Conservation (phyloP, 2,329 filamentous ascomycete genomes). For the Aureobasidium leucospermi region DNA sequence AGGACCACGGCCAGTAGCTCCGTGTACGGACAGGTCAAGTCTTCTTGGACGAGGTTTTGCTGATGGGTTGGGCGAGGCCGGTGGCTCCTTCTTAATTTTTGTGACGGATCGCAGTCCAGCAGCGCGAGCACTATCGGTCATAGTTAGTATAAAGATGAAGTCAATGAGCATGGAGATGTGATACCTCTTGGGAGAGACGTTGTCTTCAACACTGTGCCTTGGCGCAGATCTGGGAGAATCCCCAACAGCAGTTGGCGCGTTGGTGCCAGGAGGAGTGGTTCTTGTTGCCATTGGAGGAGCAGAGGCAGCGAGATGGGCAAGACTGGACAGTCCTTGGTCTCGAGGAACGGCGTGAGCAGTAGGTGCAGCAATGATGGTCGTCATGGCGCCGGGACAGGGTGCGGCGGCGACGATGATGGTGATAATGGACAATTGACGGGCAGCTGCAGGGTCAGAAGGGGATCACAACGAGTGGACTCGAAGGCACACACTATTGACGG, state of each 20-base stretch:
- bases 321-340: slow-evolving; percentile 20
- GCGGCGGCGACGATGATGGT: not conserved
- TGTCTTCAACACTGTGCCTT: slow-evolving; percentile 34
- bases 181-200: slow-evolving; percentile 47
- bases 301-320: slow-evolving; percentile 21
- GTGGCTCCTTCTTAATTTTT: slow-evolving; percentile 91
- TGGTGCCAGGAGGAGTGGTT: slow-evolving; percentile 29
- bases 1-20: slow-evolving; percentile 34
- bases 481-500: slow-evolving; percentile 15
- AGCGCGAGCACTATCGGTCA: slow-evolving; percentile 15
- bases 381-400: slow-evolving; percentile 29
- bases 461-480: slow-evolving; percentile 12
- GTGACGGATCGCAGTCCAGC: slow-evolving; percentile 53
- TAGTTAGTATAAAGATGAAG: slow-evolving; percentile 21
- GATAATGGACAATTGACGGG: slow-evolving; percentile 3
- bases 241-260: slow-evolving; percentile 29
- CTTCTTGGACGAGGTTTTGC: slow-evolving; percentile 68
- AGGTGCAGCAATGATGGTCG: slow-evolving; percentile 40
- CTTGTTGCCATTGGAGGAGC: slow-evolving; percentile 27
- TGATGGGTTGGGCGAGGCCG: slow-evolving; percentile 71
- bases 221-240: slow-evolving; percentile 19
- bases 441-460: slow-evolving; percentile 11
- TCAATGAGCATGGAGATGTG: slow-evolving; percentile 14
- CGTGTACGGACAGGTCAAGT: slow-evolving; percentile 61
- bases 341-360: slow-evolving; percentile 25